A percentile compares a stretch with the other conserved stretches of the same genome.
phyloP scores from a whole-genome alignment of 208 protist species.

The Tritrichomonas musculus region DNA sequence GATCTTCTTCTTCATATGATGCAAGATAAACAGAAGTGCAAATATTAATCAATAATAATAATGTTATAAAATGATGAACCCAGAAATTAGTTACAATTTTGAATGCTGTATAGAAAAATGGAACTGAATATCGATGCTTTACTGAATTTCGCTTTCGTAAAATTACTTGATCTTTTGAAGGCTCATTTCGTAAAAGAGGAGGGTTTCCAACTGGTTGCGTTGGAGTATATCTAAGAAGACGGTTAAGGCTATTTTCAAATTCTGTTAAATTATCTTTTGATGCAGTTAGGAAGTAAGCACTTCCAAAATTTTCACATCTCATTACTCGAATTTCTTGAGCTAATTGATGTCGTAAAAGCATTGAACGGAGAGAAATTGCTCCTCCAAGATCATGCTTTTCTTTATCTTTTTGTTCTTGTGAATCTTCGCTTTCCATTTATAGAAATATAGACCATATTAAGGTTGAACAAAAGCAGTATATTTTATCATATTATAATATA shows the following conservation, averaged over 20 bases:
- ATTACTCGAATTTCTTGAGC: not conserved
- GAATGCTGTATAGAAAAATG: not conserved
- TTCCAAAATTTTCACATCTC: too few relatives aligned
- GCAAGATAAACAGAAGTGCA: not conserved
- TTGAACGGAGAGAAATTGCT: not conserved
- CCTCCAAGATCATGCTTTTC: too few relatives aligned
- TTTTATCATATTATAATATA: too few relatives aligned
- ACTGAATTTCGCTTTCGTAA: not conserved
- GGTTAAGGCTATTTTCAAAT: not conserved
- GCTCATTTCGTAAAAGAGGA: not conserved
- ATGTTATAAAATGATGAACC: not conserved
- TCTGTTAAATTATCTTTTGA: not conserved
- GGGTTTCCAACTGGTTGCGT: not conserved
- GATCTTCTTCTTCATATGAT: not conserved
- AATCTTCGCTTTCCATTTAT: too few relatives aligned
- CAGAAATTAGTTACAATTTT: not conserved
- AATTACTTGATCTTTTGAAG: not conserved
- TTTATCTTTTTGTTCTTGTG: too few relatives aligned
- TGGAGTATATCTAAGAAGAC: not conserved
- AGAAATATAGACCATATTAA: too few relatives aligned
- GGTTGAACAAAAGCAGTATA: too few relatives aligned
- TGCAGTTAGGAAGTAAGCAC: too few relatives aligned
- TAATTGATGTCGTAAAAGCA: not conserved
- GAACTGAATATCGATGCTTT: not conserved
- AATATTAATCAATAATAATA: not conserved